Base-by-base conservation (phyloP, 2,329 filamentous ascomycete genomes). In the Emmonsia crescens region DNA sequence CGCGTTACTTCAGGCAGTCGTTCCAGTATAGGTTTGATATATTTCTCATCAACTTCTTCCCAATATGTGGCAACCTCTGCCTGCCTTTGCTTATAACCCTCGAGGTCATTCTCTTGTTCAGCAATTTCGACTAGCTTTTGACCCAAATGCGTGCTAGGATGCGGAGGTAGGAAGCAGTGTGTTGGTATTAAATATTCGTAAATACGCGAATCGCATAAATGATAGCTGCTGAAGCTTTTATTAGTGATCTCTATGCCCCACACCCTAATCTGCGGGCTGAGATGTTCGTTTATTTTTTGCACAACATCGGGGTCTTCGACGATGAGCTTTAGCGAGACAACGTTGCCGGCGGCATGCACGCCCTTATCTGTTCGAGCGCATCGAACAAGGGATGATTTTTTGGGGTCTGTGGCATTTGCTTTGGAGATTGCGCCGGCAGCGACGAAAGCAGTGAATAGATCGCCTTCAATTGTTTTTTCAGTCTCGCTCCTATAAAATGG, bases 281-380 rank as follows among this genome's bases (percentile, higher is more conserved):
- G 81, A 61, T 89, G 79, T 42, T 85, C 83, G 76, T 99, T 99
- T 82, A 99, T 96, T 77, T 90, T 96, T 61, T 91, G 79, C 29
- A 97, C 86, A 57, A 96, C 85, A 65, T 96, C 86, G 12, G 85
- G 82, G 62, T 97, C 93, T 75, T 97, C 93, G 56, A 96, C 87
- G 69, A 99, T 97, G 68, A 99, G 81, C 78, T 99, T 99, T 69
- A 97, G 75, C 38, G 91, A 96, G 64, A 97, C 90, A 70, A 97
- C 87, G 71, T 97, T 97, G 59, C 93, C 94, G 1, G 93, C 93
- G 1, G 93, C 93, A 74, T 97, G 93, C 1, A 97, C 93, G 60
- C 94, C 94, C 79, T 97, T 99, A 78, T 99, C 94, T 0, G 94
- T 99, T 65, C 94, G 84, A 3, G 94, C 94, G 75, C 94, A 99